Conservation (phyloP, 2,329 filamentous ascomycete species). For the Aspergillus hiratsukae region DNA sequence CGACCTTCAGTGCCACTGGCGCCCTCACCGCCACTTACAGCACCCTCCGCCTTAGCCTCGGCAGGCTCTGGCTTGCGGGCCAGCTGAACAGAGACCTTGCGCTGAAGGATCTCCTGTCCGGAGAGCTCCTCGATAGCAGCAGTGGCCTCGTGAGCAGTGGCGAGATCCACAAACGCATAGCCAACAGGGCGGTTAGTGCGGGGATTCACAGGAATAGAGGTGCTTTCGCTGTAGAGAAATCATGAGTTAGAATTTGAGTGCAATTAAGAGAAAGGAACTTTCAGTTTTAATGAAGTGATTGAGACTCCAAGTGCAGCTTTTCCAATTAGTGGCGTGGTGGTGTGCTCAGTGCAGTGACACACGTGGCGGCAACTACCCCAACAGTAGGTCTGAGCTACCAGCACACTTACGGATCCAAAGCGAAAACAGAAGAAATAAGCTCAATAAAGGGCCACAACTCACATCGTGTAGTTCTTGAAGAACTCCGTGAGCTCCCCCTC, state of each 20-base stretch:
- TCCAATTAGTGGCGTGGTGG: background rate
- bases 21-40: slow-evolving; percentile 68
- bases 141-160: slow-evolving; percentile 88
- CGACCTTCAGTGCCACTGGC: slow-evolving; percentile 62
- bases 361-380: slow-evolving; percentile 1
- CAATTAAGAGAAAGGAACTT: background rate
- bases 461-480: slow-evolving; percentile 99
- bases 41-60: slow-evolving; percentile 69
- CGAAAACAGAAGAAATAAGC: background rate
- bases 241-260: slow-evolving; percentile 33
- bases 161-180: slow-evolving; percentile 98
- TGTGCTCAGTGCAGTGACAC: background rate
- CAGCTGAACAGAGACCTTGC: slow-evolving; percentile 98
- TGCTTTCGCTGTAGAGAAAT: slow-evolving; percentile 70
- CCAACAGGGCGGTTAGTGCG: slow-evolving; percentile 97
- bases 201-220: slow-evolving; percentile 98
- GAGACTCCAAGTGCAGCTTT: background rate
- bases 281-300: background rate
- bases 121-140: slow-evolving; percentile 93
- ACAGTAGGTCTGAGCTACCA: background rate
- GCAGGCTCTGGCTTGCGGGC: slow-evolving; percentile 92
- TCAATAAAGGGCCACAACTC: slow-evolving; percentile 48
- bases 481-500: slow-evolving; percentile 99
- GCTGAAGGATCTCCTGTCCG: slow-evolving; percentile 94
- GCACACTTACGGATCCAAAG: background rate